phyloP scores from a whole-genome alignment of 2,329 filamentous ascomycete genomes.

The Didymella pomorum region DNA sequence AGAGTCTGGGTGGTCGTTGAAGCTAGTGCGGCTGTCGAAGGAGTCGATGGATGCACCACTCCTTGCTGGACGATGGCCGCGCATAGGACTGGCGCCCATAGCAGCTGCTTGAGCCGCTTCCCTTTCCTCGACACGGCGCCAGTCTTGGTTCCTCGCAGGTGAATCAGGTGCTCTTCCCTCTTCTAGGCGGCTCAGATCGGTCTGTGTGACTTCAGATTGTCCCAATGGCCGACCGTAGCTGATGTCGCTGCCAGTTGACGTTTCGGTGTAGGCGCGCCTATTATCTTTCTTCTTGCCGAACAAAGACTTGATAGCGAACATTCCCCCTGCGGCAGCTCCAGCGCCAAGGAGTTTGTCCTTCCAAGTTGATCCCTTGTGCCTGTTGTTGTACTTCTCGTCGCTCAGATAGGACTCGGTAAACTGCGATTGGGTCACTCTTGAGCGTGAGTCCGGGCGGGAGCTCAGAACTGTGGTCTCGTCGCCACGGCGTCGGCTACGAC shows the following conservation, averaged over 20 bases:
- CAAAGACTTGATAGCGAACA: conserved; percentile 61
- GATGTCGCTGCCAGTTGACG: conserved; percentile 57
- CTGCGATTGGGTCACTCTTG: conserved; percentile 34
- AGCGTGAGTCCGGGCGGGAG: conserved; percentile 45
- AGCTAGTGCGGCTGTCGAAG: conserved; percentile 51
- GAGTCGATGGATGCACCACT: conserved; percentile 52
- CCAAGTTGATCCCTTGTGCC: conserved; percentile 50
- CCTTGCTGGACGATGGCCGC: conserved; percentile 41
- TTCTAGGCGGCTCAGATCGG: conserved; percentile 59
- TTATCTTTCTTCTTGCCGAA: conserved; percentile 62
- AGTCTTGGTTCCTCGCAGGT: conserved; percentile 49
- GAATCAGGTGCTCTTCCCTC: conserved; percentile 62
- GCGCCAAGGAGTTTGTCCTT: conserved; percentile 56
- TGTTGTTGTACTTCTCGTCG: conserved; percentile 55
- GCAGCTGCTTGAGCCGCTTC: conserved; percentile 50
- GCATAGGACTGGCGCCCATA: conserved; percentile 58
- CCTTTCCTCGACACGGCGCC: conserved; percentile 50
- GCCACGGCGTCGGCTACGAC: conserved; percentile 41
- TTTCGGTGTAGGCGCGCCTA: conserved; percentile 53
- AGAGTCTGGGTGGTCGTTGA: conserved; percentile 41
- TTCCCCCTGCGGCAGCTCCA: conserved; percentile 52
- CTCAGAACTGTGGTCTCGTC: conserved; percentile 43
- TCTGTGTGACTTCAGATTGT: conserved; percentile 57
- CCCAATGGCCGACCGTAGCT: conserved; percentile 62
- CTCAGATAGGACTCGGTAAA: conserved; percentile 47